These are phyloP conservation scores for Pleoardoris graminearum DNA, from an alignment of 2,329 filamentous ascomycete genomes.

Conservation along the genomic window DNA sequence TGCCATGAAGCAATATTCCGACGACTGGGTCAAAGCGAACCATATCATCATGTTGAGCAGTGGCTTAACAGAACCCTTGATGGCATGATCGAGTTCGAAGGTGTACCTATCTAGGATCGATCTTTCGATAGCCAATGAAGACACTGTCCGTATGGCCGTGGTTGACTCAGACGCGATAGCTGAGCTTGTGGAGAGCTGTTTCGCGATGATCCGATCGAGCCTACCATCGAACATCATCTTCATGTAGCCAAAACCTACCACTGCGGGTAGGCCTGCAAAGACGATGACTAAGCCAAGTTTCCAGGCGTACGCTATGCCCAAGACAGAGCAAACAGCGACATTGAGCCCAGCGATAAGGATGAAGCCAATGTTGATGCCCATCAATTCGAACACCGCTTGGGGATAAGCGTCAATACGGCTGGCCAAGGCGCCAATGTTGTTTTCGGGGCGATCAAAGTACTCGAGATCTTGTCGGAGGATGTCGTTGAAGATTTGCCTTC, in stretches of 20 bases:
- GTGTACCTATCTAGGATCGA: conserved; percentile 63
- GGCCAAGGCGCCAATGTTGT: conserved; percentile 78
- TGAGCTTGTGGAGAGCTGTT: conserved; percentile 42
- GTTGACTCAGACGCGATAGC: conserved; percentile 67
- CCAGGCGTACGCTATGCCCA: conserved; percentile 78
- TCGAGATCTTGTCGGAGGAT: conserved; percentile 85
- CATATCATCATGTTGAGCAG: conserved; percentile 50
- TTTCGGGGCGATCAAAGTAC: conserved; percentile 87
- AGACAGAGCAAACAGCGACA: conserved; percentile 69
- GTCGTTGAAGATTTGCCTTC: conserved; percentile 74
- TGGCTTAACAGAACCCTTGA: conserved; percentile 12
- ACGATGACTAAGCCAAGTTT: conserved; percentile 85
- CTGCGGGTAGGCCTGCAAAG: conserved; percentile 69
- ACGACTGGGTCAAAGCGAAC: conserved; percentile 79
- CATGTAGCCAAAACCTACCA: conserved; percentile 81
- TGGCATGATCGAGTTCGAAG: conserved; percentile 60
- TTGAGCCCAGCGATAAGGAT: conserved; percentile 90
- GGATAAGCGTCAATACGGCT: conserved; percentile 50
- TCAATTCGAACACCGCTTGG: conserved; percentile 64
- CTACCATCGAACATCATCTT: conserved; percentile 66
- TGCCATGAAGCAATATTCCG: conserved; percentile 75
- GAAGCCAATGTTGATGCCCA: conserved; percentile 78
- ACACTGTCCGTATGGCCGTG: conserved; percentile 86
- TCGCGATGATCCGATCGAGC: conserved; percentile 55
- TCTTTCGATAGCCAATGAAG: conserved; percentile 78